Conservation (phyloP, 495 filamentous ascomycete species). For the Annulohypoxylon bovei region DNA sequence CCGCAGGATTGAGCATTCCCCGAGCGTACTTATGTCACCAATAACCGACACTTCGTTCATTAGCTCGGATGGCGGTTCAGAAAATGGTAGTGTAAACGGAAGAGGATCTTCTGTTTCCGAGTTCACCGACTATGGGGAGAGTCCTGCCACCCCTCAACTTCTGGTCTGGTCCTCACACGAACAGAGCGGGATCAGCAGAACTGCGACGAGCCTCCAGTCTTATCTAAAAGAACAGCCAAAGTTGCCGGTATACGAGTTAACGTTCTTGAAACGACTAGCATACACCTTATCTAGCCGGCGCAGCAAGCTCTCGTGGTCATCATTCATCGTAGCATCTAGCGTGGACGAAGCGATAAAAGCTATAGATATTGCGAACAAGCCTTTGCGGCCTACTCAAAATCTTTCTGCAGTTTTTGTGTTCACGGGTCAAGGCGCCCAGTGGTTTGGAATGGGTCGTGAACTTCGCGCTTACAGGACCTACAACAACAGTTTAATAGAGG, state of each 20-base stretch:
- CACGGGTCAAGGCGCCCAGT: conserved; percentile 54
- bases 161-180: conserved; percentile 46
- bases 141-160: conserved; percentile 34
- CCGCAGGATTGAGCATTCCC: conserved; percentile 5
- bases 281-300: conserved; percentile 55
- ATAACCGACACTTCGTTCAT: conserved; percentile 23
- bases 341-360: conserved; percentile 12
- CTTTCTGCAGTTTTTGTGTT: conserved; percentile 39
- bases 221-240: conserved; percentile 31
- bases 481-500: conserved; percentile 40
- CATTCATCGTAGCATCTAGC: conserved; percentile 48
- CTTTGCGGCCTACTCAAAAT: conserved; percentile 33
- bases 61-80: conserved; percentile 29
- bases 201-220: conserved; percentile 28
- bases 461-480: conserved; percentile 46
- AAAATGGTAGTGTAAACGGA: conserved; percentile 31
- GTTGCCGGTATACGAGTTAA: conserved; percentile 23
- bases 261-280: conserved; percentile 40
- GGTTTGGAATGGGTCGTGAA: conserved; percentile 60
- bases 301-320: conserved; percentile 52
- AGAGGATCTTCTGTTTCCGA: conserved; percentile 38
- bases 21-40: conserved; percentile 9
- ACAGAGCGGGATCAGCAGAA: conserved; percentile 43
- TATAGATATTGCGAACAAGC: conserved; percentile 32
- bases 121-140: conserved; percentile 26